phyloP scores from a whole-genome alignment of 495 filamentous ascomycete species.

The Penicillium coffeae region DNA sequence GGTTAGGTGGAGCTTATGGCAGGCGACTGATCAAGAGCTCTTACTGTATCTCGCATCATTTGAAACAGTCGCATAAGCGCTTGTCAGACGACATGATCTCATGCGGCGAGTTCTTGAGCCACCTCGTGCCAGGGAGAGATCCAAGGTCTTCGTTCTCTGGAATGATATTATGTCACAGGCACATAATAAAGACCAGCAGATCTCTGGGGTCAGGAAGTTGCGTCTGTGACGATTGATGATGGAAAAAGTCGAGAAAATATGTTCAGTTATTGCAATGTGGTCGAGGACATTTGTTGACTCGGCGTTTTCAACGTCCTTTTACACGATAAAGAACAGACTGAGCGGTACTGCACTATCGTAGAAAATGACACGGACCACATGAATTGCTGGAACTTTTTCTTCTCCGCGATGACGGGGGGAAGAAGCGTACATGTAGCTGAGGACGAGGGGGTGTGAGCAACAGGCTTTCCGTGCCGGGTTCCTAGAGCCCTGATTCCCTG shows the following conservation, averaged over 20 bases:
- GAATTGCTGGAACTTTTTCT: background rate
- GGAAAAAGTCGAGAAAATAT: background rate
- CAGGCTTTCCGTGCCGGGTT: constrained; percentile 7
- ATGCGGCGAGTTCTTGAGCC: background rate
- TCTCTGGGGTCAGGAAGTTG: background rate
- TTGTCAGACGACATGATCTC: background rate
- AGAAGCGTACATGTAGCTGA: constrained; percentile 14
- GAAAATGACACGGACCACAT: constrained; percentile 19
- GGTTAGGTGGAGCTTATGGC: background rate
- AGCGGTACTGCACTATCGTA: constrained; percentile 2
- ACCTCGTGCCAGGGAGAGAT: constrained; percentile 1
- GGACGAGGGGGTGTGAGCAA: constrained; percentile 1
- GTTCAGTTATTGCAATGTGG: background rate
- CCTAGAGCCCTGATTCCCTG: constrained; percentile 2
- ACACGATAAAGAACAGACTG: constrained; percentile 14
- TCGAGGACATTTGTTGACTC: background rate
- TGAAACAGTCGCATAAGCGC: no score
- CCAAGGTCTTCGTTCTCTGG: constrained; percentile 10
- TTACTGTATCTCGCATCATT: background rate
- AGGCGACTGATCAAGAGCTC: background rate
- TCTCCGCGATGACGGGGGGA: background rate
- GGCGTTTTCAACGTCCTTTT: constrained; percentile 13
- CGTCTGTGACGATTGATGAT: background rate
- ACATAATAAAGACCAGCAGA: background rate
- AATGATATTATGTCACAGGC: constrained; percentile 25